phyloP scores from a whole-genome alignment of 176 grass and related monocot species.

The Carex kokanica region DNA sequence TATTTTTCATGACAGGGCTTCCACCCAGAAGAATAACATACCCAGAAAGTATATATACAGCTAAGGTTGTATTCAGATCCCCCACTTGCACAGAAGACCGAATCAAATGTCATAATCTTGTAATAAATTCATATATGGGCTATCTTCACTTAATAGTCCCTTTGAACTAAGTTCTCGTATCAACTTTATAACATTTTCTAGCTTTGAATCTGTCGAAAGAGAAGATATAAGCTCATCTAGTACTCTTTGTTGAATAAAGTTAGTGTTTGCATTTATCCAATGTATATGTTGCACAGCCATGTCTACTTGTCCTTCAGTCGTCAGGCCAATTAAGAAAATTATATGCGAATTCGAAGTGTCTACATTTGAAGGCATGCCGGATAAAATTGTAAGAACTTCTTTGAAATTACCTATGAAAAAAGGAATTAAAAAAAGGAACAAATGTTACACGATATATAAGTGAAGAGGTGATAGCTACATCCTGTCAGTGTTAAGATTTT shows the following conservation, averaged over 20 bases:
- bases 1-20: no score
- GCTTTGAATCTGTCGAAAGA: conserved; percentile 60
- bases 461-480: neutral
- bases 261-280: conserved; percentile 42
- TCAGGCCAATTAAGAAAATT: conserved; percentile 64
- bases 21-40: neutral
- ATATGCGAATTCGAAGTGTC: conserved; percentile 50
- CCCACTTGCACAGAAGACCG: no score
- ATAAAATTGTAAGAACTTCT: conserved; percentile 43
- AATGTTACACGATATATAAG: neutral
- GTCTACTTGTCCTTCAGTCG: conserved; percentile 55
- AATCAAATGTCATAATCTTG: no score
- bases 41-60: neutral
- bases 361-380: conserved; percentile 36
- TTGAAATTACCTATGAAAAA: conserved; percentile 49
- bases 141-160: conserved; percentile 43
- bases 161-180: conserved; percentile 45
- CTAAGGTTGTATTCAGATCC: no score
- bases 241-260: conserved; percentile 45
- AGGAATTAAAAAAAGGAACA: neutral
- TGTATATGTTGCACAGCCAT: conserved; percentile 68
- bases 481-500: neutral
- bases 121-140: conserved; percentile 57
- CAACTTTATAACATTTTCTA: conserved; percentile 59
- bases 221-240: conserved; percentile 66